phyloP scores from a whole-genome alignment of 805 yeast genomes.

The Candida andamanensis region DNA sequence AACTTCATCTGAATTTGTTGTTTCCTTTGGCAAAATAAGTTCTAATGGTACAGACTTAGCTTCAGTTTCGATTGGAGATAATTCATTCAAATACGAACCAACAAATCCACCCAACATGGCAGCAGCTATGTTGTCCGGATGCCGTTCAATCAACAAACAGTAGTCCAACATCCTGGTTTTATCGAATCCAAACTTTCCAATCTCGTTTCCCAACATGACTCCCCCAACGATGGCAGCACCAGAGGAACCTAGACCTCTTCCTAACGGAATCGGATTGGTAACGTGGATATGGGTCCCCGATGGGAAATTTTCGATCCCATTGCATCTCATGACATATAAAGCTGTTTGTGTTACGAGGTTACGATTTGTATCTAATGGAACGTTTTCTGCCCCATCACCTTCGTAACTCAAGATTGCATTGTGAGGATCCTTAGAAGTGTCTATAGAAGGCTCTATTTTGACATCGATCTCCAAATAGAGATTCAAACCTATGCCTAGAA shows the following conservation, averaged over 20 bases:
- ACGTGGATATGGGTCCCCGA: constrained; percentile 77
- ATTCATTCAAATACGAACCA: constrained; percentile 85
- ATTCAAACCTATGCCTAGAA: constrained; percentile 84
- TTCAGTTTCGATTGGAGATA: constrained; percentile 64
- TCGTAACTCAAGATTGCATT: constrained; percentile 68
- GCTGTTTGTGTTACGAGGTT: constrained; percentile 93
- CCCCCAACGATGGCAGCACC: constrained; percentile 99
- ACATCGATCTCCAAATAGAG: constrained; percentile 70
- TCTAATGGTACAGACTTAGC: constrained; percentile 73
- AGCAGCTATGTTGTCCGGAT: constrained; percentile 97
- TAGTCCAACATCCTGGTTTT: constrained; percentile 87
- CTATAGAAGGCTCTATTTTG: constrained; percentile 46
- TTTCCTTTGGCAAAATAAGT: constrained; percentile 71
- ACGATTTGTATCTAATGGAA: constrained; percentile 71
- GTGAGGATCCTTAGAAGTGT: constrained; percentile 54
- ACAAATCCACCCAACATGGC: constrained; percentile 99
- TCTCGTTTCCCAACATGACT: constrained; percentile 79
- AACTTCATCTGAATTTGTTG: constrained; percentile 53
- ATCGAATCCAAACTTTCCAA: constrained; percentile 67
- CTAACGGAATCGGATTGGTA: constrained; percentile 88
- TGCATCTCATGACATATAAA: constrained; percentile 81
- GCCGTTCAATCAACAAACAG: constrained; percentile 95
- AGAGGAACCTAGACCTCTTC: constrained; percentile 95
- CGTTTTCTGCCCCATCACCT: constrained; percentile 76
- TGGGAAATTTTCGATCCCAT: constrained; percentile 73